Conservation (phyloP, 129 eudicot genomes). For the Glebionis coronaria region DNA sequence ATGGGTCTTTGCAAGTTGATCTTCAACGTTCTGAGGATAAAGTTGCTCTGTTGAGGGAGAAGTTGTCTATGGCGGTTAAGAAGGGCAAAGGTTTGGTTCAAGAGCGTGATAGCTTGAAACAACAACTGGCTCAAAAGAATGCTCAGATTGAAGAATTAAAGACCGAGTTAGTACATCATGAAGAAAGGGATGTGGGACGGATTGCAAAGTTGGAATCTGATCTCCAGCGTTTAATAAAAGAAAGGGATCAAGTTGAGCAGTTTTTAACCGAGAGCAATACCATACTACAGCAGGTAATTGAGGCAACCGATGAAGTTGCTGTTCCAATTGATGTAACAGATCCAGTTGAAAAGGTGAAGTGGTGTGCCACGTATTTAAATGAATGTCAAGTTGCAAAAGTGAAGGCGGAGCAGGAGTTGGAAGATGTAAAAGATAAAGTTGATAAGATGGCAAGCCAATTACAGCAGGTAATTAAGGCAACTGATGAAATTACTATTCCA, state of each 20-base stretch:
- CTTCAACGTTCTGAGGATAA: conserved; percentile 67
- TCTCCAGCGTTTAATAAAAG: conserved; percentile 44
- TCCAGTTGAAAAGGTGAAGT: conserved; percentile 66
- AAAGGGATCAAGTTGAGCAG: conserved; percentile 52
- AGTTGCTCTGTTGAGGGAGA: conserved; percentile 58
- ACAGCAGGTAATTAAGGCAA: conserved; percentile 49
- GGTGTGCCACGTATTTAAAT: conserved; percentile 44
- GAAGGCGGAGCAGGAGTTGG: conserved; percentile 49
- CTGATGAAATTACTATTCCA: conserved; percentile 44
- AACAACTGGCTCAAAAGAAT: conserved; percentile 49
- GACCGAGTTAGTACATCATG: conserved; percentile 3
- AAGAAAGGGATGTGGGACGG: conserved; percentile 39
- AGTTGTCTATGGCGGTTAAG: conserved; percentile 86
- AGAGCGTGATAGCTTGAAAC: conserved; percentile 36
- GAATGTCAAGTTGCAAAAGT: conserved; percentile 48
- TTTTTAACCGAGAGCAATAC: conserved; percentile 57
- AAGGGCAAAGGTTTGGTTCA: conserved; percentile 91
- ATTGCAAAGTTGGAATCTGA: conserved; percentile 52
- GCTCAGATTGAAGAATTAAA: conserved; percentile 7
- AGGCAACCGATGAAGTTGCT: conserved; percentile 46
- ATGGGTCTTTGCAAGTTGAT: conserved; percentile 46
- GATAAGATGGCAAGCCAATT: conserved; percentile 8
- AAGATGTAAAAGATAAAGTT: conserved; percentile 21
- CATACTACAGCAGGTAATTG: conserved; percentile 43
- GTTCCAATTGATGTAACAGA: conserved; percentile 49